Evolutionary conservation across 768 basidiomycete species (phyloP), one percentile per base, ranked within the genome.

Genomic region (Hypsizygus marmoreus): DNA sequence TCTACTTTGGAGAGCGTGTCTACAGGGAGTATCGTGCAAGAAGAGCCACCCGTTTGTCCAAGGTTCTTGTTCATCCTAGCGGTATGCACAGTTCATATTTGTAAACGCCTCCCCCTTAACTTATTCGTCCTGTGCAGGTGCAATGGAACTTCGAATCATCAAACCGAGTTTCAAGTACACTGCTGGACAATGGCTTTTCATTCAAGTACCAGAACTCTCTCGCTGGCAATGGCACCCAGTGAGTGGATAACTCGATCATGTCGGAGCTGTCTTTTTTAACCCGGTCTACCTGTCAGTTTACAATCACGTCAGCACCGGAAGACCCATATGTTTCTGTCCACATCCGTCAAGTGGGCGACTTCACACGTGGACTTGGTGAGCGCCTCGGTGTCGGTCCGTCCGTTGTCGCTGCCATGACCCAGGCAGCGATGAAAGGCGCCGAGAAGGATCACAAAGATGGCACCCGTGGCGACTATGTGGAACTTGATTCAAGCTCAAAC

Each of bases 151-250:
- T 35, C 87, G 92, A 36, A 94, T 97, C 60, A 66, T 86, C 62
- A 97, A 97, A 69, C 88, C 91, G 6, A 88, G 84, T 63, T 89
- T 97, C 77, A 90, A 86, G 61, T 95, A 97, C 68, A 86, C 85
- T 38, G 79, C 91, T 24, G 92, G 92, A 9, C 91, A 94, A 71
- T 95, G 92, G 92, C 71, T 94, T 20, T 95, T 91, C 72, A 69
- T 94, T 53, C 87, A 92, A 58, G 81, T 94, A 11, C 93, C 95
- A 3, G 90, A 93, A 33, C 66, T 97, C 9, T 94, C 91, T 32
- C 66, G 58, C 14, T 83, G 77, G 63, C 92, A 97, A 63, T 97
- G 93, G 93, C 94, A 95, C 68, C 94, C 95, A n/a, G 92, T 94
- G 56, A 58, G 88, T 76, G 17, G 14, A n/a, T 37, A 23, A 35